Evolutionary conservation across 805 yeast species (phyloP).

Genomic region (Starmerella tilneyi): DNA sequence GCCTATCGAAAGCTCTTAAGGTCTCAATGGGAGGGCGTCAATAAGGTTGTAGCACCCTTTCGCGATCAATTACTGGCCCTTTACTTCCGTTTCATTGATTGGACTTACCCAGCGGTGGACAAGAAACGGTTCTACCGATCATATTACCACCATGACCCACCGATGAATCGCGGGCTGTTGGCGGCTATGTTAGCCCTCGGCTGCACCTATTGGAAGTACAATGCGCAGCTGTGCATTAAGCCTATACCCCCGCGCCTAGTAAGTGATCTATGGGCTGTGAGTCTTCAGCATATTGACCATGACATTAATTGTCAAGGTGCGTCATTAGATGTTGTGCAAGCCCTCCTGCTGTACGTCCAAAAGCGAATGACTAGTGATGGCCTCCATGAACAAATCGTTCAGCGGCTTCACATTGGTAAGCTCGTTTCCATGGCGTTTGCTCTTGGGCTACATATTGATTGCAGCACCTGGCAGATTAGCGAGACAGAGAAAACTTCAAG

Average conservation of each 20-base stretch:
- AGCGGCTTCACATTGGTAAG: constrained; percentile 26
- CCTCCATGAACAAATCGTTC: constrained; percentile 27
- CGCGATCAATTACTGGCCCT: constrained; percentile 29
- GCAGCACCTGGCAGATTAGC: constrained; percentile 31
- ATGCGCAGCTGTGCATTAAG: constrained; percentile 28
- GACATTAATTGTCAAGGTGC: constrained; percentile 27
- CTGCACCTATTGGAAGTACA: constrained; percentile 33
- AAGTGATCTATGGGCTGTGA: constrained; percentile 26
- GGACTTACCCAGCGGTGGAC: constrained; percentile 32
- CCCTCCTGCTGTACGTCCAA: constrained; percentile 29
- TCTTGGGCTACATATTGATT: constrained; percentile 32
- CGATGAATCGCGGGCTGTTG: constrained; percentile 28
- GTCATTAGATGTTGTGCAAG: constrained; percentile 29
- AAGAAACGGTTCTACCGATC: constrained; percentile 27
- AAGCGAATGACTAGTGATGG: constrained; percentile 29
- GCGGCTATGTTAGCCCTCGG: constrained; percentile 31
- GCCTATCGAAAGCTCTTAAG: constrained; percentile 23
- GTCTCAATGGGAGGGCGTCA: constrained; percentile 12
- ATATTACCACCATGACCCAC: constrained; percentile 26
- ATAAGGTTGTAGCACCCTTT: constrained; percentile 19
- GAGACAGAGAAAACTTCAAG: constrained; percentile 29
- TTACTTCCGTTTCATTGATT: constrained; percentile 30
- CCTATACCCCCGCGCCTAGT: constrained; percentile 27
- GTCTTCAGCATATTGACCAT: constrained; percentile 27
- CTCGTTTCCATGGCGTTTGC: constrained; percentile 28